Percentiles rank a stretch among this genome's conserved stretches.
Conservation (phyloP, 805 yeast genomes). For the Yamadazyma akitaensis region DNA sequence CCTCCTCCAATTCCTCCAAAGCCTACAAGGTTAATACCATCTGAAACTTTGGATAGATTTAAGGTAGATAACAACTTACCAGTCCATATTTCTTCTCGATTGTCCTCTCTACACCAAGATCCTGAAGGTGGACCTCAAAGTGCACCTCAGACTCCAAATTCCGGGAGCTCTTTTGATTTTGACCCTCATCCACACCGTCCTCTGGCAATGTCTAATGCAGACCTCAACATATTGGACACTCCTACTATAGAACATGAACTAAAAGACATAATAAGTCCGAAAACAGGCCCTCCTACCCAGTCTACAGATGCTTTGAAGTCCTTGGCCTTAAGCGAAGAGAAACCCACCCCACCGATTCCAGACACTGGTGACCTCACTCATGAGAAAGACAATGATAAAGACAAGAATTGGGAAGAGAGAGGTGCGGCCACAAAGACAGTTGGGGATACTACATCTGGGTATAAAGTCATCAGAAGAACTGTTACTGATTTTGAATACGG, state of each 20-base stretch:
- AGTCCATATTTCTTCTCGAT: slow-evolving; percentile 24
- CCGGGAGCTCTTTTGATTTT: slow-evolving; percentile 33
- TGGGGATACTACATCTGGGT: slow-evolving; percentile 14
- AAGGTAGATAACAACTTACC: slow-evolving; percentile 7
- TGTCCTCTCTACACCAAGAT: slow-evolving; percentile 20
- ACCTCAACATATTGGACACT: slow-evolving; percentile 35
- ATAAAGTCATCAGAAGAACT: slow-evolving; percentile 30
- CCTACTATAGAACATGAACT: slow-evolving; percentile 23
- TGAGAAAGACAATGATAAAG: slow-evolving; percentile 2
- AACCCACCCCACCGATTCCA: neutral
- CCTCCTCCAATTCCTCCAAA: slow-evolving; percentile 9
- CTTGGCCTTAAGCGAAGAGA: slow-evolving; percentile 7
- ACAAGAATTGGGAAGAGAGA: slow-evolving; percentile 29
- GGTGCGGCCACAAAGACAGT: slow-evolving; percentile 34
- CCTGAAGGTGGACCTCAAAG: slow-evolving; percentile 16
- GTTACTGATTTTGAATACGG: slow-evolving; percentile 43
- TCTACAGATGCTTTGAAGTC: slow-evolving; percentile 14
- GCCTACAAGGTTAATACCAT: slow-evolving; percentile 9
- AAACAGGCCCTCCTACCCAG: slow-evolving; percentile 2
- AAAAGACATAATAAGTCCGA: slow-evolving; percentile 16
- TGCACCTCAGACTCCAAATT: slow-evolving; percentile 31
- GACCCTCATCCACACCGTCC: slow-evolving; percentile 15
- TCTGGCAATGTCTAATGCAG: slow-evolving; percentile 30
- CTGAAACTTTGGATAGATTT: slow-evolving; percentile 3
- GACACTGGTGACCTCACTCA: slow-evolving; percentile 3